Evolutionary conservation across 148 eudicot genomes (phyloP).

Genomic region (Diospyros kaki): DNA sequence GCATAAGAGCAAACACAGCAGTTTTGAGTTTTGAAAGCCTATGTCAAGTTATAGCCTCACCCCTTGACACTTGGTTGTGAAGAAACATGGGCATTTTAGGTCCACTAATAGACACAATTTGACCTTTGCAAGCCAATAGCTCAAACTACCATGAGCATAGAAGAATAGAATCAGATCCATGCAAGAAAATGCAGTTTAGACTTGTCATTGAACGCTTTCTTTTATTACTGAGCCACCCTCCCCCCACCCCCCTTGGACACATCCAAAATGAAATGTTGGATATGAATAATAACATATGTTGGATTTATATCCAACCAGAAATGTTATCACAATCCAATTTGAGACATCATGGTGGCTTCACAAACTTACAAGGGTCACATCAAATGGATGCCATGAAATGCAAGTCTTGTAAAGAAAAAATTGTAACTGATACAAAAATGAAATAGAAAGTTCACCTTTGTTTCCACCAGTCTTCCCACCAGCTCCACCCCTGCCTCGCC

Average conservation of each 20-base stretch:
- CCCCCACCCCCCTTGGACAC: background rate
- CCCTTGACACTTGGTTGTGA: too few relatives aligned
- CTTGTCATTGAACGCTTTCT: too few relatives aligned
- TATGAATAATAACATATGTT: too few relatives aligned
- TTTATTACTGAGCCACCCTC: too few relatives aligned
- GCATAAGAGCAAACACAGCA: too few relatives aligned
- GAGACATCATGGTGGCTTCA: too few relatives aligned
- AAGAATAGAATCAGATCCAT: background rate
- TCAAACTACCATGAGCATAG: background rate
- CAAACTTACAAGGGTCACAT: too few relatives aligned
- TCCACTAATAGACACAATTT: background rate
- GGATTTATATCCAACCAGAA: too few relatives aligned
- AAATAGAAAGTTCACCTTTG: conserved; percentile 35
- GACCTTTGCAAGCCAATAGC: background rate
- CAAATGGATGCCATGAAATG: background rate
- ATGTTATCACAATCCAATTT: too few relatives aligned
- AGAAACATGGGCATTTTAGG: background rate
- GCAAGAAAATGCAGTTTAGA: too few relatives aligned
- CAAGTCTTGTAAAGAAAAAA: background rate
- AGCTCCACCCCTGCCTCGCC: conserved; percentile 61
- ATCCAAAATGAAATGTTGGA: too few relatives aligned
- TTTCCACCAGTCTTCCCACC: conserved; percentile 47
- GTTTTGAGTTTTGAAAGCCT: background rate
- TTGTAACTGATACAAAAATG: background rate
- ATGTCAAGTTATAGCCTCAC: too few relatives aligned